Conservation (phyloP, 495 filamentous ascomycete species). For the Hypoxylon lenormandii region DNA sequence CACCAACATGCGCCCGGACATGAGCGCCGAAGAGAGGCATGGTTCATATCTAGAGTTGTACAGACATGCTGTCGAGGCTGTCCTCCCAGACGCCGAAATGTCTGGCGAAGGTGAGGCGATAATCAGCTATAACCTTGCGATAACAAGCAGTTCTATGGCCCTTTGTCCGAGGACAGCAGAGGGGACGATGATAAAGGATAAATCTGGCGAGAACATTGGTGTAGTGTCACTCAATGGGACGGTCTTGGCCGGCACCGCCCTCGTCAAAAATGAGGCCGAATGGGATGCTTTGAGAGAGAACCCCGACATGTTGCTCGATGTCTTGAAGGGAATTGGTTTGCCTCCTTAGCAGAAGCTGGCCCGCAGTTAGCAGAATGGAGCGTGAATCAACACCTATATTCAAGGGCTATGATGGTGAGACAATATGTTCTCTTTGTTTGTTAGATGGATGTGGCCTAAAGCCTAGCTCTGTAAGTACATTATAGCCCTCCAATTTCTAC, state of each 20-base stretch:
- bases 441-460: slow-evolving; percentile 1
- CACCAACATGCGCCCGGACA: slow-evolving; percentile 38
- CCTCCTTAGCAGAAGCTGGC: slow-evolving; percentile 46
- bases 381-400: background rate
- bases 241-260: slow-evolving; percentile 79
- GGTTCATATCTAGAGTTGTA: slow-evolving; percentile 64
- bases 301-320: slow-evolving; percentile 62
- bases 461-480: slow-evolving; percentile 46
- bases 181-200: slow-evolving; percentile 51
- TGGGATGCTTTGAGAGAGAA: slow-evolving; percentile 72
- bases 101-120: slow-evolving; percentile 59
- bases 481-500: slow-evolving; percentile 16
- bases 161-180: slow-evolving; percentile 71
- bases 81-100: slow-evolving; percentile 32
- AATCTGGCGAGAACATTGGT: slow-evolving; percentile 63
- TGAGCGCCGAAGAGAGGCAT: slow-evolving; percentile 48
- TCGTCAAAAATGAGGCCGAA: slow-evolving; percentile 79
- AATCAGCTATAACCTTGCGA: slow-evolving; percentile 83
- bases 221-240: slow-evolving; percentile 80
- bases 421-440: slow-evolving; percentile 19
- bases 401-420: background rate
- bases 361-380: background rate
- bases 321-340: slow-evolving; percentile 72
- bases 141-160: slow-evolving; percentile 76
- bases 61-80: slow-evolving; percentile 58